Conservation (phyloP, 441 rosid species). For the Corymbia calophylla region DNA sequence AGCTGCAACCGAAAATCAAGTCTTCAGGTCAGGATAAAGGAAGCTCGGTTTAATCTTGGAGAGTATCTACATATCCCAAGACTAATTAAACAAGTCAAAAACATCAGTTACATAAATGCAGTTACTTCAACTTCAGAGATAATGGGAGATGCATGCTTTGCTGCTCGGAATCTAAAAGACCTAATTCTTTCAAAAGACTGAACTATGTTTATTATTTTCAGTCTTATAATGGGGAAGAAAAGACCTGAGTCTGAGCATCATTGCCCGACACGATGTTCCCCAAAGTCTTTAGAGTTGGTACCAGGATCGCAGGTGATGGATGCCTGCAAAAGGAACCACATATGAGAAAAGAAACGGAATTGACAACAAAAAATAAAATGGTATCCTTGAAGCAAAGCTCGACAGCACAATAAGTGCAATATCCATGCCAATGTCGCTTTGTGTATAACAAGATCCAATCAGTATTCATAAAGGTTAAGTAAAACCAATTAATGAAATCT, state of each 20-base stretch:
- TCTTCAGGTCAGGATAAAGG: background rate
- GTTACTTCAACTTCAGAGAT: background rate
- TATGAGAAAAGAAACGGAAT: background rate
- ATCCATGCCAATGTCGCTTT: background rate
- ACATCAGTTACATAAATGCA: background rate
- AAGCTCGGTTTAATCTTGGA: background rate
- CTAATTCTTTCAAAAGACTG: background rate
- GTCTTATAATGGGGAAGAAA: background rate
- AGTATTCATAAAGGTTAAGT: background rate
- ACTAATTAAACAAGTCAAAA: background rate
- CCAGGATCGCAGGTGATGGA: background rate
- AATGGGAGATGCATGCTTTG: background rate
- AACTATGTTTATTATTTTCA: background rate
- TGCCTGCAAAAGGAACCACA: background rate
- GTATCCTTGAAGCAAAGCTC: background rate
- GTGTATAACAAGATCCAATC: background rate
- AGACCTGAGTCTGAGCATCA: background rate
- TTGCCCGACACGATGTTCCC: background rate
- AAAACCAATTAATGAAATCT: background rate
- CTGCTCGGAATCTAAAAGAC: background rate
- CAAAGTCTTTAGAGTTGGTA: background rate
- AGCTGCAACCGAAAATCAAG: background rate
- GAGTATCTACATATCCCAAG: background rate
- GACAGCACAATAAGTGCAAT: background rate
- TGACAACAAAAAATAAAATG: background rate